These are phyloP conservation scores for Podila minutissima DNA, from an alignment of 192 early-diverging fungal species.

Conservation along the genomic window DNA sequence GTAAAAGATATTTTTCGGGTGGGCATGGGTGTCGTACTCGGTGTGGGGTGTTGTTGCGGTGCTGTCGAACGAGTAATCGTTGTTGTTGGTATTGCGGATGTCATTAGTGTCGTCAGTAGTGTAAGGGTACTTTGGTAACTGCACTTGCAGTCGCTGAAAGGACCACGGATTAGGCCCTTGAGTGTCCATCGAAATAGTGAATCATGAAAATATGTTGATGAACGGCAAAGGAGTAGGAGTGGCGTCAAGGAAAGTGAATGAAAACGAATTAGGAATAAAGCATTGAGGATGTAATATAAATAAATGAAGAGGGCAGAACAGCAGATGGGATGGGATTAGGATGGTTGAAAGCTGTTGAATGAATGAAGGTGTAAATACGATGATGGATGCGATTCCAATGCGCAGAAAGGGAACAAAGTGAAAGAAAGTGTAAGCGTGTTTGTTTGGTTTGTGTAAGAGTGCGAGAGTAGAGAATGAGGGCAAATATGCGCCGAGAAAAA, in stretches of 20 bases:
- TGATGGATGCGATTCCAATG: not conserved
- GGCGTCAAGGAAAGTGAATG: too few species aligned
- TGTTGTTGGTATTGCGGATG: conserved; percentile 9
- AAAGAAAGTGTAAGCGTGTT: not conserved
- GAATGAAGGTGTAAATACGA: not conserved
- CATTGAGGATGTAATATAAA: too few species aligned
- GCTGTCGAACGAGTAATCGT: conserved; percentile 17
- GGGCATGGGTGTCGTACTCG: not conserved
- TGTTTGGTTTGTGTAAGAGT: too few species aligned
- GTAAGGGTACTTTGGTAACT: not conserved
- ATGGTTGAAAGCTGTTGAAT: not conserved
- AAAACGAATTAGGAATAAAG: too few species aligned
- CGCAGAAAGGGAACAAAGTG: not conserved
- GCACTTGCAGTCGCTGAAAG: conserved; percentile 7
- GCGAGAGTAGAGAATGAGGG: too few species aligned
- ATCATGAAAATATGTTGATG: not conserved
- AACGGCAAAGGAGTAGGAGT: not conserved
- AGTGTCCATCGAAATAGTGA: conserved; percentile 1
- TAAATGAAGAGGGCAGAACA: not conserved
- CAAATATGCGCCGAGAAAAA: too few species aligned
- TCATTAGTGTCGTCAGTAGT: not conserved
- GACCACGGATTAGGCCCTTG: conserved; percentile 30
- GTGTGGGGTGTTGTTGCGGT: conserved; percentile 16
- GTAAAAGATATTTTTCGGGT: not conserved
- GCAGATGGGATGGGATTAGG: not conserved